Conservation (phyloP, 2,329 filamentous ascomycete species). For the Sporothrix sp. region DNA sequence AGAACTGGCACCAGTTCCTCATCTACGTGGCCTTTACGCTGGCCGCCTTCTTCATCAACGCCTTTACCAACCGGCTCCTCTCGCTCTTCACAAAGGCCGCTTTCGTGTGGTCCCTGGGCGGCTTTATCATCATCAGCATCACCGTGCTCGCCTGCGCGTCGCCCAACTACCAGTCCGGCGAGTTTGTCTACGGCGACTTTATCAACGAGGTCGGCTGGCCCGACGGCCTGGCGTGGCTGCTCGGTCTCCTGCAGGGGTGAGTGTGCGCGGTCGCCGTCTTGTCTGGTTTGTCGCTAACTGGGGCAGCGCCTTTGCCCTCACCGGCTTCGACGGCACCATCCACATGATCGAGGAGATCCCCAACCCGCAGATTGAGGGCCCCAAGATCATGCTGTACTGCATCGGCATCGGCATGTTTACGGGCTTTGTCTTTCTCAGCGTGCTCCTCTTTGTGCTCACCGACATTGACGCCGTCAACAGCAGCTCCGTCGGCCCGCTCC, state of each 20-base stretch:
- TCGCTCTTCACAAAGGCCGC: conserved; percentile 59
- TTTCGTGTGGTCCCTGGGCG: conserved; percentile 60
- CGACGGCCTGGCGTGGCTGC: conserved; percentile 51
- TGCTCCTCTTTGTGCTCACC: conserved; percentile 54
- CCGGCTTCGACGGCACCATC: conserved; percentile 43
- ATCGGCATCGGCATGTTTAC: conserved; percentile 54
- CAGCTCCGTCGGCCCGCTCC: conserved; percentile 27
- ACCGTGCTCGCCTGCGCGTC: conserved; percentile 57
- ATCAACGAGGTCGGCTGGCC: conserved; percentile 62
- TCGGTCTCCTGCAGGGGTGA: conserved; percentile 42
- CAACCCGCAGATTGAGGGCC: conserved; percentile 47
- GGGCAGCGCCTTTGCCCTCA: conserved; percentile 39
- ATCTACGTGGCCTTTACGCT: conserved; percentile 59
- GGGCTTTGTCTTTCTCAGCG: conserved; percentile 37
- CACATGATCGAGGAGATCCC: conserved; percentile 52
- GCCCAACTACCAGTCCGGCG: conserved; percentile 52
- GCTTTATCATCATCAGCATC: conserved; percentile 61
- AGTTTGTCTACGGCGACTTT: conserved; percentile 58
- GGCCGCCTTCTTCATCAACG: conserved; percentile 53
- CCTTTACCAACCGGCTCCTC: conserved; percentile 51
- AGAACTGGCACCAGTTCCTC: conserved; percentile 63
- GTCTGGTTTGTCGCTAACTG: no score
- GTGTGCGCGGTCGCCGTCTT: no score
- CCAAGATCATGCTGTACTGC: conserved; percentile 57
- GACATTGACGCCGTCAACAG: conserved; percentile 41